Conservation (phyloP, 257 asterid species). For the Parsonsia alboflavescens region DNA sequence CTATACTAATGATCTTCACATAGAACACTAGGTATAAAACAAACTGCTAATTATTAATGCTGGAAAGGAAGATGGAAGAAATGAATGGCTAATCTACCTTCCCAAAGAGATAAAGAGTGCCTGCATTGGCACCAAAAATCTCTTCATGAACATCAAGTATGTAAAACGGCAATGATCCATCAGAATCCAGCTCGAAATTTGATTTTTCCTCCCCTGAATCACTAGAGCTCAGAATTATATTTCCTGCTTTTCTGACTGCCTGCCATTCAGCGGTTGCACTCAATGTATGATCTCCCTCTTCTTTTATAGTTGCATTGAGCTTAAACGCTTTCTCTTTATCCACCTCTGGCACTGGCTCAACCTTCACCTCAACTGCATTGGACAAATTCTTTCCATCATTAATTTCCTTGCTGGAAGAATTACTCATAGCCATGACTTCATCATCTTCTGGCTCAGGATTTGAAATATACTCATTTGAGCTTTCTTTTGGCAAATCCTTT, state of each 20-base stretch:
- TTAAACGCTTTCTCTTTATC: slow-evolving; percentile 47
- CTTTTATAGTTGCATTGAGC: slow-evolving; percentile 72
- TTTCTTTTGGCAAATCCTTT: slow-evolving; percentile 6
- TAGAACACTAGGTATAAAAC: not conserved
- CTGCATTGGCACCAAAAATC: slow-evolving; percentile 65
- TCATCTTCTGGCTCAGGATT: slow-evolving; percentile 16
- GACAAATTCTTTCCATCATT: slow-evolving; percentile 22
- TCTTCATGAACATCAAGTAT: slow-evolving; percentile 92
- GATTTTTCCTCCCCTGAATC: slow-evolving; percentile 46
- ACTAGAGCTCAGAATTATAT: slow-evolving; percentile 24
- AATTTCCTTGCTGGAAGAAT: slow-evolving; percentile 17
- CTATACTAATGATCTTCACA: not conserved
- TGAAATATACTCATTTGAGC: slow-evolving; percentile 18
- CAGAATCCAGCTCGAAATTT: slow-evolving; percentile 60
- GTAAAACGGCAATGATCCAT: slow-evolving; percentile 82
- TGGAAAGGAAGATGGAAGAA: slow-evolving; percentile 6
- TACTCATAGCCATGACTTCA: slow-evolving; percentile 22
- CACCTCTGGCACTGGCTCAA: slow-evolving; percentile 19
- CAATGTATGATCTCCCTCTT: slow-evolving; percentile 45
- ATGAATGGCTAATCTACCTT: slow-evolving; percentile 46
- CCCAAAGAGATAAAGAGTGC: slow-evolving; percentile 83
- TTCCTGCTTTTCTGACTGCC: slow-evolving; percentile 57
- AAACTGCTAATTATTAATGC: not conserved
- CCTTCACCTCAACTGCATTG: slow-evolving; percentile 33
- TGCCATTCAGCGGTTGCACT: slow-evolving; percentile 88